phyloP scores from a whole-genome alignment of 2,329 filamentous ascomycete species.

The Sporothrix protearum region DNA sequence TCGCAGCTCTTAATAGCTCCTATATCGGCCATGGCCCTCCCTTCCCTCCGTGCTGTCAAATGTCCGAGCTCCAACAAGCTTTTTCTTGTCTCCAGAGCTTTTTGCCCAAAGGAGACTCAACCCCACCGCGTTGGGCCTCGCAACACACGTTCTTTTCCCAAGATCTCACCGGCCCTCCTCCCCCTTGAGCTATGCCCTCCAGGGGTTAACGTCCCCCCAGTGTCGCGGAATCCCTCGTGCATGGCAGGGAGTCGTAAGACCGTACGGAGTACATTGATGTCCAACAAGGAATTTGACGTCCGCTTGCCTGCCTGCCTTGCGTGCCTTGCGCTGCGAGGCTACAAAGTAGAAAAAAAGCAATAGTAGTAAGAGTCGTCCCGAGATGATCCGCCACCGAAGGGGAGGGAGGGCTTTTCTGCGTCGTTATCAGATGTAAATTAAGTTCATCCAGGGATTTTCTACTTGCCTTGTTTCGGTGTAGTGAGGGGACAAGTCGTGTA shows the following conservation, averaged over 20 bases:
- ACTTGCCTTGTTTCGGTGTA: neutral
- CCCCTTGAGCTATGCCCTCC: slow-evolving; percentile 8
- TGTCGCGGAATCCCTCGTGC: neutral
- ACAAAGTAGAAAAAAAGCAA: neutral
- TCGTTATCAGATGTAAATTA: slow-evolving; percentile 17
- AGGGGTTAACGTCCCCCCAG: neutral
- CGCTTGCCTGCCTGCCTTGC: neutral
- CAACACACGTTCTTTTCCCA: neutral
- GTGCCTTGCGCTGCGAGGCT: neutral
- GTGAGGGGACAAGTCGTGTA: no score
- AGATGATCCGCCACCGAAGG: neutral
- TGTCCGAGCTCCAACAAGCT: slow-evolving; percentile 15
- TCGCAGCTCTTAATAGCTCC: no score
- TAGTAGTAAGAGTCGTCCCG: neutral
- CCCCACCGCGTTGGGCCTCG: neutral
- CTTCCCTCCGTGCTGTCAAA: neutral
- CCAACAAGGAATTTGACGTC: neutral
- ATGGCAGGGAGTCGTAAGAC: neutral
- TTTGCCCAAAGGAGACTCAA: neutral
- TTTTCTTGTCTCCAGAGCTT: neutral
- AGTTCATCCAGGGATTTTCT: neutral
- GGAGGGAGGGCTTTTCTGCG: slow-evolving; percentile 12
- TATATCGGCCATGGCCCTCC: neutral
- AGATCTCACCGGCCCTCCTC: neutral
- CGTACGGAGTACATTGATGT: no score